Evolutionary conservation across 116 monocot species (phyloP).

Genomic region (Trichopus zeylanicus): DNA sequence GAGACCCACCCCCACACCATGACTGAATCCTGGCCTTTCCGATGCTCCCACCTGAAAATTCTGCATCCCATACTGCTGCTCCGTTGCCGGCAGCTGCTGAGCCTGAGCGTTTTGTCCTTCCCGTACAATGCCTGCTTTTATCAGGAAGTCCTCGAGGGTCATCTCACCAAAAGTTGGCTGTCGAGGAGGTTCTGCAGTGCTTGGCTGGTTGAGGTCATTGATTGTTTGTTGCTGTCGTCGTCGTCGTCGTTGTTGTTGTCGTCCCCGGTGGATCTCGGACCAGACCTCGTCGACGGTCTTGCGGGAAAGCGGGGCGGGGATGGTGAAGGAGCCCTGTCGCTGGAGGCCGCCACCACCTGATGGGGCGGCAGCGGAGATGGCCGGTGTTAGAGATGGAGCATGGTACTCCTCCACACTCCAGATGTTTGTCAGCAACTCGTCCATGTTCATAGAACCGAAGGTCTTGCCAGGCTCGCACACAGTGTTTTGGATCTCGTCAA

Average conservation of each 20-base stretch:
- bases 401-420: conserved; percentile 59
- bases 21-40: background rate
- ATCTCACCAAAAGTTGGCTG: conserved; percentile 73
- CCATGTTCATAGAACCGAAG: conserved; percentile 95
- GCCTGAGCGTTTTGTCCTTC: conserved; percentile 11
- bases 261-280: conserved; percentile 38
- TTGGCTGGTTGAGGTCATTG: conserved; percentile 6
- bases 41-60: background rate
- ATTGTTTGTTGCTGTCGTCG: background rate
- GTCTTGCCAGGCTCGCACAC: conserved; percentile 43
- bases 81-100: background rate
- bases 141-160: conserved; percentile 82
- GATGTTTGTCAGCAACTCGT: conserved; percentile 74
- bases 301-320: conserved; percentile 39
- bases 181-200: background rate
- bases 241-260: conserved; percentile 1
- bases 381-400: background rate
- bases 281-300: conserved; percentile 90
- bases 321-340: conserved; percentile 40
- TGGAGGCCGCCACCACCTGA: background rate
- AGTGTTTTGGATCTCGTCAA: conserved; percentile 71
- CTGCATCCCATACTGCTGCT: background rate
- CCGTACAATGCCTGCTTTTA: conserved; percentile 64
- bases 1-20: background rate
- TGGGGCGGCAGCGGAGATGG: background rate